These are phyloP conservation scores for Tulasnella sp. DNA, from an alignment of 768 basidiomycete genomes.

Conservation along the genomic window DNA sequence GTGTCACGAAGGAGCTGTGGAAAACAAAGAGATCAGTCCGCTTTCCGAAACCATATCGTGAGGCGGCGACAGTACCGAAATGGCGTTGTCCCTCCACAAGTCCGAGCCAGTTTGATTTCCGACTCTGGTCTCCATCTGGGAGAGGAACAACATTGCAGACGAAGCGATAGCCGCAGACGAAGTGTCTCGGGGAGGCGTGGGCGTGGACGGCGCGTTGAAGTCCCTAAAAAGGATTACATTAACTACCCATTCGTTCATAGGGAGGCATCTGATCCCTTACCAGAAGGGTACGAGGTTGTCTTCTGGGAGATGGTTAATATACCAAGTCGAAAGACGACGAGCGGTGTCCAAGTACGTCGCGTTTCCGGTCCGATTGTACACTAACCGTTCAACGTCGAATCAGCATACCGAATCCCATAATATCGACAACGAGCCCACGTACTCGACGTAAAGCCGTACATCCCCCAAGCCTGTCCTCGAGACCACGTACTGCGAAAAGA, in stretches of 20 bases:
- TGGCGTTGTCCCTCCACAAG: slow-evolving; percentile 39
- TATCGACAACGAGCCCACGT: slow-evolving; percentile 18
- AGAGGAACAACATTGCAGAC: slow-evolving; percentile 46
- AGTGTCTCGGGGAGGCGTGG: slow-evolving; percentile 48
- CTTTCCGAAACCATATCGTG: neutral
- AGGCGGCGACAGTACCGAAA: slow-evolving; percentile 30
- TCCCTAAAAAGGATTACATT: slow-evolving; percentile 36
- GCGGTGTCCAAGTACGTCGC: slow-evolving; percentile 47
- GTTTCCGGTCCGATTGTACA: slow-evolving; percentile 45
- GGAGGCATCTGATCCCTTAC: slow-evolving; percentile 25
- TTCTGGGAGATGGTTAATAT: slow-evolving; percentile 44
- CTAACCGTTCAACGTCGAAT: slow-evolving; percentile 25
- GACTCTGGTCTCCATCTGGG: slow-evolving; percentile 31
- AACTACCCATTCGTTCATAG: neutral
- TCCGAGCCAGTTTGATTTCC: slow-evolving; percentile 23
- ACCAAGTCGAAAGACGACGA: slow-evolving; percentile 45
- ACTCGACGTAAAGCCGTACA: slow-evolving; percentile 63
- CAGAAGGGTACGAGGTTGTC: slow-evolving; percentile 54
- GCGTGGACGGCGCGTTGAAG: slow-evolving; percentile 50
- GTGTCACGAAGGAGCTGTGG: slow-evolving; percentile 7
- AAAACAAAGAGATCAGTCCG: neutral
- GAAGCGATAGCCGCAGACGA: slow-evolving; percentile 57
- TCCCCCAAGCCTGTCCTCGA: slow-evolving; percentile 60
- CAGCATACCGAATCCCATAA: neutral
- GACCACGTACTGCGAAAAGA: slow-evolving; percentile 48